Percentiles rank a stretch among this genome's conserved stretches.
These are phyloP conservation scores for Xylaria sp. DNA, from an alignment of 2,329 filamentous ascomycete species.

Conservation along the genomic window DNA sequence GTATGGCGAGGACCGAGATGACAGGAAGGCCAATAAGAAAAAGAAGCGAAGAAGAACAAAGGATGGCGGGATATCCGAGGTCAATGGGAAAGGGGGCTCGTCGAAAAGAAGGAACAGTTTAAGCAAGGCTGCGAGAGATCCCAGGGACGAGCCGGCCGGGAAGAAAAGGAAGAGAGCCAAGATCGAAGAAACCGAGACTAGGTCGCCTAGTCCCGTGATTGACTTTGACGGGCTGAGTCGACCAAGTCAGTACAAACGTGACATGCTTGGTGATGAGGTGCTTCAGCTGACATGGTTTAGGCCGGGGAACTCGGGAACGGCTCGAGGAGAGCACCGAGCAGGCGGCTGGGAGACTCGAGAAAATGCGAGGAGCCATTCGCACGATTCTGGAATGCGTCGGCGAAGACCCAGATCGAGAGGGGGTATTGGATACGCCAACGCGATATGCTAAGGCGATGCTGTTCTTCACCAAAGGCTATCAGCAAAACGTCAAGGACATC, in stretches of 20 bases:
- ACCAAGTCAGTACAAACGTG: conserved; percentile 55
- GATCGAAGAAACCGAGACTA: conserved; percentile 37
- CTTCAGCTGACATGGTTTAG: conserved; percentile 40
- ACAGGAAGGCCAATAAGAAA: conserved; percentile 39
- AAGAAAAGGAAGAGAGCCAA: conserved; percentile 42
- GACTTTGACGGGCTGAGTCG: conserved; percentile 65
- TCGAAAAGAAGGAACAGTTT: conserved; percentile 55
- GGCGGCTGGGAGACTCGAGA: conserved; percentile 55
- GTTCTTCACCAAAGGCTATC: conserved; percentile 95
- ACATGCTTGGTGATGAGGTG: background rate
- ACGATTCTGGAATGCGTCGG: conserved; percentile 71
- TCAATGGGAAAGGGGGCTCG: conserved; percentile 35
- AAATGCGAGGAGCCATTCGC: conserved; percentile 63
- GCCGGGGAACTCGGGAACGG: conserved; percentile 65
- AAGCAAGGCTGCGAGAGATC: conserved; percentile 64
- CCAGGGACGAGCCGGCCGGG: conserved; percentile 54
- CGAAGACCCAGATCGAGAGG: conserved; percentile 68
- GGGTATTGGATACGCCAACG: conserved; percentile 70
- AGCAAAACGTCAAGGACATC: conserved; percentile 88
- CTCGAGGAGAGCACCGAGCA: conserved; percentile 59
- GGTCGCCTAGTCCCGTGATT: conserved; percentile 60
- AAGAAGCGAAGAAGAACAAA: conserved; percentile 32
- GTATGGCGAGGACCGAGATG: conserved; percentile 21
- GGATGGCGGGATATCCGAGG: conserved; percentile 36
- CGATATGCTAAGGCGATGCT: conserved; percentile 95